phyloP scores from a whole-genome alignment of 176 grass and related monocot species.

The Phoenix roebelenii region DNA sequence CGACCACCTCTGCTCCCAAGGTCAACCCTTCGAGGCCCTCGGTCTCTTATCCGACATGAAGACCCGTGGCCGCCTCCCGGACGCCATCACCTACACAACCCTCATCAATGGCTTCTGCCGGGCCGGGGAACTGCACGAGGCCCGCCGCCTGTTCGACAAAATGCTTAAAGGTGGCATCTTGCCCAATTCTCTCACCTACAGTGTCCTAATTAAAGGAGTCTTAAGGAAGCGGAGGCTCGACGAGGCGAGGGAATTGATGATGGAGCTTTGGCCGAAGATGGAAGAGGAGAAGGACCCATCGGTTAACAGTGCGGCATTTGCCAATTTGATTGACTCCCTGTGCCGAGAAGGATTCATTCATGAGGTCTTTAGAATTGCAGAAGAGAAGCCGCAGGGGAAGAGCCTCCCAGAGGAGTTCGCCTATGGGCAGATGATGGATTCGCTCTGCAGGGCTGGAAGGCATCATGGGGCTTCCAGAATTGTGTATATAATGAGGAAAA shows the following conservation, averaged over 20 bases:
- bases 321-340: constrained; percentile 70
- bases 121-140: constrained; percentile 30
- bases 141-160: constrained; percentile 63
- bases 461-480: constrained; percentile 70
- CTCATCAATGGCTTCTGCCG: constrained; percentile 51
- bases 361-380: constrained; percentile 44
- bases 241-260: constrained; percentile 28
- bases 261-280: constrained; percentile 44
- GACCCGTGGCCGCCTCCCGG: constrained; percentile 19
- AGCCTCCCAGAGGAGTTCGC: constrained; percentile 43
- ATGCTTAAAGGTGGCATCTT: constrained; percentile 30
- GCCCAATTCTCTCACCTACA: constrained; percentile 55
- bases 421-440: constrained; percentile 78
- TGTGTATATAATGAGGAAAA: constrained; percentile 77
- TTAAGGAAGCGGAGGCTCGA: constrained; percentile 35
- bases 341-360: constrained; percentile 64
- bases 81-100: constrained; percentile 44
- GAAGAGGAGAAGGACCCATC: constrained; percentile 24
- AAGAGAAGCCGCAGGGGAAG: constrained; percentile 56
- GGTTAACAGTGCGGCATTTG: constrained; percentile 51
- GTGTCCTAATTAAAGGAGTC: constrained; percentile 55
- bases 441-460: constrained; percentile 47
- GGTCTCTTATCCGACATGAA: constrained; percentile 48
- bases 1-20: constrained; percentile 31
- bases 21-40: constrained; percentile 33